Base-by-base conservation (phyloP, 2,329 filamentous ascomycete species). In the Lasiodiplodia gonubiensis region DNA sequence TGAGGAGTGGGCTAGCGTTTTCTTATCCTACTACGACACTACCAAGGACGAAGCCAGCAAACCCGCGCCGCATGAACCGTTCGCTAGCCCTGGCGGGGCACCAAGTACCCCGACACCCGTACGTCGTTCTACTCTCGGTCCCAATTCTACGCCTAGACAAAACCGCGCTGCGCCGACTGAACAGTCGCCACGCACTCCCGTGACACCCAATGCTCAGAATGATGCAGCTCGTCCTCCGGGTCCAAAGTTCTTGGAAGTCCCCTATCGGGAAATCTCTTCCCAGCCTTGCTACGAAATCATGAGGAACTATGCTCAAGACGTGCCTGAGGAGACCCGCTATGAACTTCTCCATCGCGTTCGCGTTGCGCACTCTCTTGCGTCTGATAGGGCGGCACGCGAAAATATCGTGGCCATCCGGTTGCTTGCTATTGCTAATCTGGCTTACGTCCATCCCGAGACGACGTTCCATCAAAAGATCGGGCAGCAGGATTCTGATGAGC, bases 381-480 rank as follows among this genome's bases (percentile, higher is more conserved):
- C 84, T 1, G 89, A 91, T 0, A 77, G 84, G 14, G 85, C 89
- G 68, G 86, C 87, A 25, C 88, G 93, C 53, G 91, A 93, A 75
- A 86, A 91, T 72, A 89, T 94, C 18, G 84, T 99, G 59, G 89
- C 91, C 42, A 88, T 94, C 64, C 91, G 94, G 37, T 83, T 98
- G 46, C 84, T 99, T 51, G 93, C 94, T 16, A 90, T 98, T 68
- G 91, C 92, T 27, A 99, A 98, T 73, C 80, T 99, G 70, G 92
- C 93, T 2, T 97, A 97, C 76, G 92, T 98, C 66, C 90, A 96
- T 72, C 85, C 86, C 2, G 96, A 99, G 74, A 81, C 86, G 4
- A 87, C 88, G n/a, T 97, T 99, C 73, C 85, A 93, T 53, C 90
- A 94, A 70, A 94, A 92, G 77, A 87, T 97, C 51, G 85, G 97